Conservation (phyloP, 768 basidiomycete genomes). For the Macrolepiota albuminosa region DNA sequence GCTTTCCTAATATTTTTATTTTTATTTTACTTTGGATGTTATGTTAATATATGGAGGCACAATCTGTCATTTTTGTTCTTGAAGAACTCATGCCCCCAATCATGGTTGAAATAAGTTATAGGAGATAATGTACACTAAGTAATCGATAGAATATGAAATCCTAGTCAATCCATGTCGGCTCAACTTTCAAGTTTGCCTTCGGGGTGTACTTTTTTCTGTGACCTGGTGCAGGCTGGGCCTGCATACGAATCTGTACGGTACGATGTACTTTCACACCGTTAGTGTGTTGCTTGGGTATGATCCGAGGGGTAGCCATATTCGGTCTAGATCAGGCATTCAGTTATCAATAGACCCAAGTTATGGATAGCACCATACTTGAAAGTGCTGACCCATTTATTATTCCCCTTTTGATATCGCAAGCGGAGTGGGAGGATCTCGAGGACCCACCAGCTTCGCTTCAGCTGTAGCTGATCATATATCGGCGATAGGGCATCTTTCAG, state of each 20-base stretch:
- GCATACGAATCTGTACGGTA: constrained; percentile 49
- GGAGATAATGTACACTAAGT: not conserved
- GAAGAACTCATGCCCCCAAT: not conserved
- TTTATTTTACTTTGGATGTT: not conserved
- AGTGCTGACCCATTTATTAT: constrained; percentile 23
- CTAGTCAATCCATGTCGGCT: constrained; percentile 30
- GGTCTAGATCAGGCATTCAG: constrained; percentile 1
- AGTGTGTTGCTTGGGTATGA: constrained; percentile 32
- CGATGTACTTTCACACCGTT: constrained; percentile 41
- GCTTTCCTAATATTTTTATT: not conserved
- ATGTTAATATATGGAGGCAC: not conserved
- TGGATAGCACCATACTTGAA: constrained; percentile 13
- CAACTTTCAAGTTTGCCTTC: constrained; percentile 22
- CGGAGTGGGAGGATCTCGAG: constrained; percentile 43
- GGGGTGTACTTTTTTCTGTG: constrained; percentile 22
- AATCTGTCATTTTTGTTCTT: not conserved
- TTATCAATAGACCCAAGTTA: not conserved
- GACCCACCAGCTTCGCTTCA: constrained; percentile 48
- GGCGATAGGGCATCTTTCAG: constrained; percentile 43
- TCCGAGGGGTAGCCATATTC: constrained; percentile 33
- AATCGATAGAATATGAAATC: not conserved
- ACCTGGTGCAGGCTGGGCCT: constrained; percentile 30
- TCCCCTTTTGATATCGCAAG: constrained; percentile 28
- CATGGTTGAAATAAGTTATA: not conserved
- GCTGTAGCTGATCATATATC: constrained; percentile 46